These are phyloP conservation scores for Bruguiera sexangula DNA, from an alignment of 345 rosid genomes.

Conservation along the genomic window DNA sequence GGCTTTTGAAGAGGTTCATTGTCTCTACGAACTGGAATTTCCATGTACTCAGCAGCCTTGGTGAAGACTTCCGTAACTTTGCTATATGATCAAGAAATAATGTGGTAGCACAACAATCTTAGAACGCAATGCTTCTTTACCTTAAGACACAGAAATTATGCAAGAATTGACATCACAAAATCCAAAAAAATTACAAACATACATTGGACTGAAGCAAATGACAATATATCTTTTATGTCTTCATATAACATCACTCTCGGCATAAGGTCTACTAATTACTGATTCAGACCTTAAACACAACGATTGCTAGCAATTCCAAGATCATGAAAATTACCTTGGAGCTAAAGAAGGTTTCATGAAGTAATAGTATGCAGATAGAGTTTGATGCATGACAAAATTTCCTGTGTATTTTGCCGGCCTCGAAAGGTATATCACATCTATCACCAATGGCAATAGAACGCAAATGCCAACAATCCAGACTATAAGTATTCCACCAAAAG, in stretches of 20 bases:
- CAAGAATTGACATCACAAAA: no score
- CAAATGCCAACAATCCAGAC: conserved; percentile 98
- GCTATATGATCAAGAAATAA: conserved; percentile 41
- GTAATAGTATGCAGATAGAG: conserved; percentile 80
- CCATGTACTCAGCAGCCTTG: conserved; percentile 96
- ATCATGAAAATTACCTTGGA: conserved; percentile 57
- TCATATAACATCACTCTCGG: no score
- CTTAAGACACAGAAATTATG: no score
- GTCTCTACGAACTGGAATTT: conserved; percentile 93
- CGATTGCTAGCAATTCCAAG: background rate
- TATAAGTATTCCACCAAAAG: conserved; percentile 91
- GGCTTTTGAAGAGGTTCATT: conserved; percentile 94
- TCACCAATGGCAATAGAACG: conserved; percentile 87
- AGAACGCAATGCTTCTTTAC: background rate
- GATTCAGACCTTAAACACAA: background rate
- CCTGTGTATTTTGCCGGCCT: conserved; percentile 93
- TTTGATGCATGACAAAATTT: conserved; percentile 96
- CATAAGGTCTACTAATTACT: background rate
- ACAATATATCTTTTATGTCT: no score
- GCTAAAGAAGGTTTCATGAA: conserved; percentile 96
- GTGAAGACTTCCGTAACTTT: conserved; percentile 97
- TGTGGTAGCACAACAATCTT: background rate
- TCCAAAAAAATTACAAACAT: no score
- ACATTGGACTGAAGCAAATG: no score
- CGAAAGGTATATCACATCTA: conserved; percentile 92